phyloP scores from a whole-genome alignment of 805 yeast species.

The Groenewaldozyma tartarivorans region DNA sequence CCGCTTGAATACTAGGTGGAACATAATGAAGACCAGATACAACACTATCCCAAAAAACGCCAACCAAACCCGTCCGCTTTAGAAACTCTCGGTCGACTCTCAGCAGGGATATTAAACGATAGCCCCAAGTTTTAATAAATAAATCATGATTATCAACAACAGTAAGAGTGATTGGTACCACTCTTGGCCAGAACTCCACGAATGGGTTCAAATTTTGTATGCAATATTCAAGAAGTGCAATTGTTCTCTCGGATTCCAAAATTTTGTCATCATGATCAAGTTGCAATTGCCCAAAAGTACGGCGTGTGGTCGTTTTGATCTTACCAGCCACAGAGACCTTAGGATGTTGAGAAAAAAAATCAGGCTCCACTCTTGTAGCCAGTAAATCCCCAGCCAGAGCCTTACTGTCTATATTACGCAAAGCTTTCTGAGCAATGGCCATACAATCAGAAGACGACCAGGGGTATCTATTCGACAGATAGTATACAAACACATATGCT shows the following conservation, averaged over 20 bases:
- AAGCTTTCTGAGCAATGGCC: not conserved
- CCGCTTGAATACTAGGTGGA: constrained; percentile 23
- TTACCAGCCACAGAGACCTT: not conserved
- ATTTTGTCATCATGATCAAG: too few relatives aligned
- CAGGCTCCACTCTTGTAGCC: not conserved
- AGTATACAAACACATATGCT: not conserved
- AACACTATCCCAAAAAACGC: constrained; percentile 23
- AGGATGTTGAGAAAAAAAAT: not conserved
- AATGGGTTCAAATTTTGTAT: not conserved
- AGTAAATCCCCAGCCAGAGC: not conserved
- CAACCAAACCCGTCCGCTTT: constrained; percentile 19
- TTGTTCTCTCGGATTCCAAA: too few relatives aligned
- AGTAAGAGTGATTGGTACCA: constrained; percentile 24
- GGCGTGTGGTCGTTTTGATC: too few relatives aligned
- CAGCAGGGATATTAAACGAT: constrained; percentile 11
- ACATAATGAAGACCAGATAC: constrained; percentile 22
- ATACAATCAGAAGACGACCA: not conserved
- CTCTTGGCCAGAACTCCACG: constrained; percentile 21
- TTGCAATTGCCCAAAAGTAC: too few relatives aligned
- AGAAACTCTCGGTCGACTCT: constrained; percentile 6
- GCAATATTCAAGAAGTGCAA: constrained; percentile 8
- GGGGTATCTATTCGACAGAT: not conserved
- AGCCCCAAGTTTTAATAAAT: constrained; percentile 18
- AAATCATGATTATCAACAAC: constrained; percentile 23
- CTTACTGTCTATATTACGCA: not conserved